Evolutionary conservation across 371 early-diverging fungal genomes (phyloP).

Genomic region (Saksenaea vasiformis): DNA sequence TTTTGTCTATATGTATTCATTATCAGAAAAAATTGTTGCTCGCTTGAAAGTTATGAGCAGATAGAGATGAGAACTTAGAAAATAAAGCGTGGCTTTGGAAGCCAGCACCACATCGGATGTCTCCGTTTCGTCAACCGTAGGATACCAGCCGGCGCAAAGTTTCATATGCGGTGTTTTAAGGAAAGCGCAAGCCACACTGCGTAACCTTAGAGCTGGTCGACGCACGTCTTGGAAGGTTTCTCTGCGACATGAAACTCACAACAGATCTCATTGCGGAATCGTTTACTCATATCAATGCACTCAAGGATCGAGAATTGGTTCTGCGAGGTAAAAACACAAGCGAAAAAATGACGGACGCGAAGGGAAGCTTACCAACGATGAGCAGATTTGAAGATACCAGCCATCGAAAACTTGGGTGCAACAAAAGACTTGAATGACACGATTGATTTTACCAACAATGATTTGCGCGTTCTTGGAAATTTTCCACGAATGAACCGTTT

Average conservation of each 20-base stretch:
- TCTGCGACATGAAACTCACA: conserved; percentile 72
- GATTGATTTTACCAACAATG: conserved; percentile 93
- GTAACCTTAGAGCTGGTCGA: not conserved
- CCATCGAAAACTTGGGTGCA: conserved; percentile 92
- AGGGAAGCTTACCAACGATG: not conserved
- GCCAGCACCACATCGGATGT: no score
- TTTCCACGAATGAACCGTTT: conserved; percentile 87
- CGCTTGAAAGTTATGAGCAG: no score
- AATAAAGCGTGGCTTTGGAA: no score
- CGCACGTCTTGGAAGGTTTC: conserved; percentile 6
- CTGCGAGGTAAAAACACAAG: conserved; percentile 69
- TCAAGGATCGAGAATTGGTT: conserved; percentile 89
- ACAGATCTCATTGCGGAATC: conserved; percentile 76
- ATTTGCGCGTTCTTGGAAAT: conserved; percentile 80
- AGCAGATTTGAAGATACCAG: conserved; percentile 82
- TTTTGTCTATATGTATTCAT: no score
- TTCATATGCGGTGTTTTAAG: conserved; percentile 1
- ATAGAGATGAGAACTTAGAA: no score
- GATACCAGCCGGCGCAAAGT: no score
- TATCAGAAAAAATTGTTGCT: no score
- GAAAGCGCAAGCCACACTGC: not conserved
- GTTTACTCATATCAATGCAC: conserved; percentile 77
- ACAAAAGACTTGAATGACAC: conserved; percentile 93
- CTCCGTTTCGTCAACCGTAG: no score
- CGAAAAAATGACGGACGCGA: not conserved